Evolutionary conservation across 176 grass and related monocot genomes (phyloP), one percentile per base, ranked within the genome.

Genomic region (Aechmea fasciata): DNA sequence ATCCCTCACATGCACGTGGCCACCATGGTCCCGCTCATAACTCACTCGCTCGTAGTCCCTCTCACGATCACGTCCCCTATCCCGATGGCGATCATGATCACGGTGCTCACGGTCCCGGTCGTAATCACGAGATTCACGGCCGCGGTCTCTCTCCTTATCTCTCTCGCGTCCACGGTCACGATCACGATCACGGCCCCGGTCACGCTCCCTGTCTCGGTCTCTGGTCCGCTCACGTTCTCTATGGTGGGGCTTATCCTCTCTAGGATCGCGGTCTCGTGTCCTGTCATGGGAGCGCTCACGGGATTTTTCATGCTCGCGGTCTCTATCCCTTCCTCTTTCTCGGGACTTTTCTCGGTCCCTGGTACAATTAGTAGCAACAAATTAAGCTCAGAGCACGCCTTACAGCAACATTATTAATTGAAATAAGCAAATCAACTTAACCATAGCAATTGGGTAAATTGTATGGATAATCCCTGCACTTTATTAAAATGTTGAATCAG

Each of bases 331-430:
- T 19, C 65, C 66, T 52, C 54, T 83, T 71, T 96, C 91, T 69
- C 78, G 83, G 25, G 85, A 88, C 49, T 96, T 91, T 55, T 88
- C 92, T 55, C 22, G 69, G 51, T 91, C 87, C 81, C 85, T 85
- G 52, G 6, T 78, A 15, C 10, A 23, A 63, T 73, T 48, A 20
- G 51, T 47, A 9, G 55, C 55, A 61, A 61, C 15, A 61, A 12
- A 61, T 41, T 41, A 41, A 41, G 33, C 0, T 41, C 33, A 41
- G 33, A 41, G 33, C 33, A 41, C 33, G 33, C 33, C 33, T 7
- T 41, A 41, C 33, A 8, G 33, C 33, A 41, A 41, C 33, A 41
- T 41, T 41, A 41, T 22, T 1, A 61, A 10, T 3, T 11, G n/a
- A 61, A 61, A 9, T 20, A 61, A 18, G 8, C 11, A 20, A 61